These are phyloP conservation scores for Rossbeevera mucosa DNA, from an alignment of 768 basidiomycete species.

Conservation along the genomic window DNA sequence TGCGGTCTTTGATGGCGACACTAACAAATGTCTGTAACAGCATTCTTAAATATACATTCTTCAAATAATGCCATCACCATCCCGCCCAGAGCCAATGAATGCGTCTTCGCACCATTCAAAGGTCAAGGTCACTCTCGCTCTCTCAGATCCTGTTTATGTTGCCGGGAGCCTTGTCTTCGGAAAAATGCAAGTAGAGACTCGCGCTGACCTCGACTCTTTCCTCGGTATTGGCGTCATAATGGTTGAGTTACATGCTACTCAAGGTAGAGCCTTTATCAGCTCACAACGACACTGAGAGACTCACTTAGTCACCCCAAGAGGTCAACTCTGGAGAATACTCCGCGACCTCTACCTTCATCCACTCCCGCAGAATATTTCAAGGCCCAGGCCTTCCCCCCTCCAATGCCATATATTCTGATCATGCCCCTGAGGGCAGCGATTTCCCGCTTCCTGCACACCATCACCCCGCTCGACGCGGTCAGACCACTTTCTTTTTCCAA, in stretches of 20 bases:
- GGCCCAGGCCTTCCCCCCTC: constrained; percentile 79
- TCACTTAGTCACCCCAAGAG: constrained; percentile 41
- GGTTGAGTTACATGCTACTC: constrained; percentile 70
- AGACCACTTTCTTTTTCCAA: constrained; percentile 77
- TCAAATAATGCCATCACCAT: constrained; percentile 28
- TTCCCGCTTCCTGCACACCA: constrained; percentile 60
- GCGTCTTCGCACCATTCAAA: constrained; percentile 75
- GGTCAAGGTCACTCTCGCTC: constrained; percentile 60
- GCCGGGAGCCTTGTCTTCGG: constrained; percentile 66
- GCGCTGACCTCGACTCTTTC: constrained; percentile 56
- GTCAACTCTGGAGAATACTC: constrained; percentile 74
- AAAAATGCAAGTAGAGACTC: constrained; percentile 77
- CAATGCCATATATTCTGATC: constrained; percentile 68
- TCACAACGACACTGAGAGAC: background rate
- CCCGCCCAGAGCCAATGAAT: constrained; percentile 67
- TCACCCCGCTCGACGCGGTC: constrained; percentile 68
- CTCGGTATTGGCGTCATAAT: constrained; percentile 72
- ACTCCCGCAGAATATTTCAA: constrained; percentile 68
- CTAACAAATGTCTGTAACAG: constrained; percentile 3
- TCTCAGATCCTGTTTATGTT: constrained; percentile 57
- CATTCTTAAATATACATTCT: constrained; percentile 1
- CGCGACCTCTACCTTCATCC: constrained; percentile 73
- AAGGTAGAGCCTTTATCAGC: constrained; percentile 42
- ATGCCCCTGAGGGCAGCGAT: constrained; percentile 46
- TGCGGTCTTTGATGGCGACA: constrained; percentile 12